These are phyloP conservation scores for Tetracladium maxilliforme DNA, from an alignment of 2,329 filamentous ascomycete species.

Conservation along the genomic window DNA sequence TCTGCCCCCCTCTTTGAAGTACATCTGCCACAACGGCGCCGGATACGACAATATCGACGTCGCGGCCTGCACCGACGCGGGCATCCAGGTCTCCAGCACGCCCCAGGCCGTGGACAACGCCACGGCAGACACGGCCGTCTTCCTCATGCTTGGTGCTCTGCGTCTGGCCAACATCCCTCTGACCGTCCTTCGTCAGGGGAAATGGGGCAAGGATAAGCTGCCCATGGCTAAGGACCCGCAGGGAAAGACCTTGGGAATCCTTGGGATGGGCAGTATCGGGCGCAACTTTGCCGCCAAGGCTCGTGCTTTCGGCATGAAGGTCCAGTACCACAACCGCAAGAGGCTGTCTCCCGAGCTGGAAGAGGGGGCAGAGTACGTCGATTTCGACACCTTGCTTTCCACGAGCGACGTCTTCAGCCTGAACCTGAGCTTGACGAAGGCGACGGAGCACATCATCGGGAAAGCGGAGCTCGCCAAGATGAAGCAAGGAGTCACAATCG, in stretches of 20 bases:
- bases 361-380: conserved; percentile 48
- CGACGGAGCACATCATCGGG: conserved; percentile 65
- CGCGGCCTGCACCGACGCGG: conserved; percentile 49
- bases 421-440: conserved; percentile 59
- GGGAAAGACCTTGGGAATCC: conserved; percentile 64
- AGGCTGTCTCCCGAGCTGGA: conserved; percentile 38
- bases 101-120: conserved; percentile 72
- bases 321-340: conserved; percentile 62
- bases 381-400: conserved; percentile 56
- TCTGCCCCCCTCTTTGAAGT: conserved; percentile 36
- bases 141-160: conserved; percentile 66
- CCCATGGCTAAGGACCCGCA: conserved; percentile 51
- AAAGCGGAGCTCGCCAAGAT: conserved; percentile 56
- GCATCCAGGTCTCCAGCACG: conserved; percentile 63
- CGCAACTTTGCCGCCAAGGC: conserved; percentile 63
- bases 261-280: conserved; percentile 81
- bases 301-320: conserved; percentile 59
- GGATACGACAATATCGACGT: conserved; percentile 79
- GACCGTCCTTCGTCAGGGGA: conserved; percentile 44
- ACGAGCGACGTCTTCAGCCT: conserved; percentile 65
- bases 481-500: conserved; percentile 63
- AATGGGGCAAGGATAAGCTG: conserved; percentile 57
- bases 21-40: conserved; percentile 52
- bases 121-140: conserved; percentile 70
- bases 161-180: conserved; percentile 58